A percentile compares a stretch with the other conserved stretches of the same genome.
These are phyloP conservation scores for Cephalotrichum gorgonifer DNA, from an alignment of 2,329 filamentous ascomycete genomes.

Conservation along the genomic window DNA sequence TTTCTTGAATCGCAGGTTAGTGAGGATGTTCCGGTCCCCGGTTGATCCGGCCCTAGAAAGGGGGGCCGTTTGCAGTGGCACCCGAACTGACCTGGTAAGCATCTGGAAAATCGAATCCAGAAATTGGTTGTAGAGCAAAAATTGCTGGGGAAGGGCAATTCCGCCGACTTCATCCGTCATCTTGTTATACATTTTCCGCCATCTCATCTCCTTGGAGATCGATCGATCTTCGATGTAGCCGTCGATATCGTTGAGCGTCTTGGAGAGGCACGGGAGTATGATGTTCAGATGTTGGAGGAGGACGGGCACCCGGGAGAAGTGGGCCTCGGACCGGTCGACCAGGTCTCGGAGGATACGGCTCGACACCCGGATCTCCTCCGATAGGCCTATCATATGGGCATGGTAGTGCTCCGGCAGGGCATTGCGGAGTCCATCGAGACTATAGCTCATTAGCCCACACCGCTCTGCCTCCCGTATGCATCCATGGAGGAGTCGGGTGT, in stretches of 20 bases:
- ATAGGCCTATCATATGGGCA: constrained; percentile 34
- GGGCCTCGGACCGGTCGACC: constrained; percentile 41
- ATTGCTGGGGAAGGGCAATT: constrained; percentile 39
- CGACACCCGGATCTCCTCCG: constrained; percentile 34
- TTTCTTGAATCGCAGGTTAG: constrained; percentile 21
- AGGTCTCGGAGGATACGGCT: constrained; percentile 40
- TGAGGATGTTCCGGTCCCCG: neutral
- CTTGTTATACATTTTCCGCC: constrained; percentile 48
- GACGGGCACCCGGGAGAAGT: constrained; percentile 36
- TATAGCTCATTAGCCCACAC: constrained; percentile 34
- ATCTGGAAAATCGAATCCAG: constrained; percentile 37
- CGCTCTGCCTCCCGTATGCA: constrained; percentile 45
- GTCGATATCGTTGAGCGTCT: constrained; percentile 42
- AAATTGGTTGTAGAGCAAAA: constrained; percentile 46
- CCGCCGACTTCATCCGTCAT: constrained; percentile 43
- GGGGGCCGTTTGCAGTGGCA: neutral
- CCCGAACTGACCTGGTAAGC: constrained; percentile 33
- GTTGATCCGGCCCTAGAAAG: neutral
- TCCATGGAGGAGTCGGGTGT: constrained; percentile 31
- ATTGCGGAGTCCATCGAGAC: constrained; percentile 37
- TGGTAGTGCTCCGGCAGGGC: constrained; percentile 30
- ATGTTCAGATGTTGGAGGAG: constrained; percentile 46
- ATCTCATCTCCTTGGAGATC: constrained; percentile 36
- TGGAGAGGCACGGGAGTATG: constrained; percentile 43
- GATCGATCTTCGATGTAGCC: constrained; percentile 38